Evolutionary conservation across 305 asterid genomes (phyloP).

Genomic region (Rubia tinctorum): DNA sequence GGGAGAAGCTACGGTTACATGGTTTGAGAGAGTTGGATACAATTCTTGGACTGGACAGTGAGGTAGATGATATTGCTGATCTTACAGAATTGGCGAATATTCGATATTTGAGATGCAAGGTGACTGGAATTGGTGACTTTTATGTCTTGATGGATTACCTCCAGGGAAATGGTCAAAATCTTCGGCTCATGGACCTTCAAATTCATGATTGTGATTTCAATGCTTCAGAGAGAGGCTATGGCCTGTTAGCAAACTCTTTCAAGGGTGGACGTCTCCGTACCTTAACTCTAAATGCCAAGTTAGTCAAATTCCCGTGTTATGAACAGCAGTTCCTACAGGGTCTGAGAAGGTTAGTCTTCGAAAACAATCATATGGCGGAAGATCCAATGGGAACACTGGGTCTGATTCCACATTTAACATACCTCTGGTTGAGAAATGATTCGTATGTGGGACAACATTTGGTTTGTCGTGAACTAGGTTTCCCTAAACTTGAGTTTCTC

Average conservation of each 20-base stretch:
- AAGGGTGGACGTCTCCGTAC: conserved; percentile 1
- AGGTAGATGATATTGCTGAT: conserved; percentile 23
- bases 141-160: conserved; percentile 2
- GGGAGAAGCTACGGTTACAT: conserved; percentile 10
- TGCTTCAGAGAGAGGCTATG: background rate
- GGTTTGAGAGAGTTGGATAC: conserved; percentile 28
- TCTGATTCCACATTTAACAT: conserved; percentile 35
- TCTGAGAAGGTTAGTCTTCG: conserved; percentile 32
- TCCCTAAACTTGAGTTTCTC: conserved; percentile 22
- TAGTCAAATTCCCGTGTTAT: conserved; percentile 27
- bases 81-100: conserved; percentile 26
- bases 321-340: conserved; percentile 18
- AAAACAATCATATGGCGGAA: conserved; percentile 35
- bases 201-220: background rate
- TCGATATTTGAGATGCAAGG: conserved; percentile 15
- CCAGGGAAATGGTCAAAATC: conserved; percentile 26
- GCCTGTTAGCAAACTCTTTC: background rate
- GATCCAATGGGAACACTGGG: conserved; percentile 41
- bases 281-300: conserved; percentile 2
- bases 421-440: conserved; percentile 24
- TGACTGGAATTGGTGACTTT: conserved; percentile 5
- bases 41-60: conserved; percentile 15
- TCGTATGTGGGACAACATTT: conserved; percentile 27
- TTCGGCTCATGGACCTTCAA: background rate
- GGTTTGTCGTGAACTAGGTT: conserved; percentile 19